Evolutionary conservation across 2,329 filamentous ascomycete genomes (phyloP).

Genomic region (Sphaerulina populicola): DNA sequence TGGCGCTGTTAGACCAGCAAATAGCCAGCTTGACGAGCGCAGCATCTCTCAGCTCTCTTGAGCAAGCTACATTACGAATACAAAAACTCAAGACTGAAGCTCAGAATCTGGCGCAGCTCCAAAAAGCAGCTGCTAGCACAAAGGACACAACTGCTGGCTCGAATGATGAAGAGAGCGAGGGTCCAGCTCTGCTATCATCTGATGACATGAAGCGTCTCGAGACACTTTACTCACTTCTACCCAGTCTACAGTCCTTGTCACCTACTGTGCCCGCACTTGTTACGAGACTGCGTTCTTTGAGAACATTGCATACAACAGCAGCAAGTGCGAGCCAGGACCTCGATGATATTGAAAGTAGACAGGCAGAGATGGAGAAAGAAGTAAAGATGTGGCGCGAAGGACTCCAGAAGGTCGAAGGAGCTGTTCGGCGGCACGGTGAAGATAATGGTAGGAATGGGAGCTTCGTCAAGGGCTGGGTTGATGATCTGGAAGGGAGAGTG

Average conservation of each 20-base stretch:
- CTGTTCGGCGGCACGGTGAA: conserved; percentile 60
- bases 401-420: conserved; percentile 66
- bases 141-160: conserved; percentile 8
- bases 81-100: conserved; percentile 50
- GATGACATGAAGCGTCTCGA: conserved; percentile 84
- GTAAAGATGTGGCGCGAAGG: conserved; percentile 80
- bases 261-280: conserved; percentile 78
- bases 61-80: conserved; percentile 40
- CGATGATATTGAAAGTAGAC: conserved; percentile 66
- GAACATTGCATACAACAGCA: conserved; percentile 78
- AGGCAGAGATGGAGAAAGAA: conserved; percentile 73
- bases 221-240: conserved; percentile 77
- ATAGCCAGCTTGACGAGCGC: conserved; percentile 62
- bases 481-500: conserved; percentile 72
- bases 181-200: conserved; percentile 24
- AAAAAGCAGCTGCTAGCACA: conserved; percentile 11
- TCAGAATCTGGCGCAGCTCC: conserved; percentile 56
- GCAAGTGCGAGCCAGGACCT: conserved; percentile 71
- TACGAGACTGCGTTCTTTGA: conserved; percentile 73
- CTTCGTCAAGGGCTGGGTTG: conserved; percentile 82
- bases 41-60: conserved; percentile 63
- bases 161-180: conserved; percentile 33
- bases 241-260: conserved; percentile 77
- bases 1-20: conserved; percentile 73
- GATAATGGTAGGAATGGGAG: conserved; percentile 72